A percentile compares a stretch with the other conserved stretches of the same genome.
phyloP scores from a whole-genome alignment of 129 eudicot genomes.

The Ambrosia artemisiifolia region DNA sequence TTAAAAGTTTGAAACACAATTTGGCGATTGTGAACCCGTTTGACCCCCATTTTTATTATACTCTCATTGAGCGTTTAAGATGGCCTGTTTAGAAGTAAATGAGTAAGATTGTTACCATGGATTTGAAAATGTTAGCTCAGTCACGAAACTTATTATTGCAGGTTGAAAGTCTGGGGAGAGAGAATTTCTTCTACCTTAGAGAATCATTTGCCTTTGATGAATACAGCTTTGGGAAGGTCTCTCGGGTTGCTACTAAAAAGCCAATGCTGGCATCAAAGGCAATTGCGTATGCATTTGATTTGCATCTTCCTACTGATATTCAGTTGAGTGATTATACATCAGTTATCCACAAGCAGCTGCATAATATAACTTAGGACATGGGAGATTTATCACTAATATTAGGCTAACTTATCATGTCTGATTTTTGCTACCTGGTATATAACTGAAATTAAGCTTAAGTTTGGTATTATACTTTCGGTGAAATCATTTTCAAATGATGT shows the following conservation, averaged over 20 bases:
- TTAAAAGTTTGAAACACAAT: too few relatives aligned
- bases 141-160: constrained; percentile 22
- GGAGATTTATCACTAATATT: background rate
- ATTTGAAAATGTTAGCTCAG: background rate
- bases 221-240: constrained; percentile 58
- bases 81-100: background rate
- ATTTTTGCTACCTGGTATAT: background rate
- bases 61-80: background rate
- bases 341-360: constrained; percentile 34
- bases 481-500: background rate
- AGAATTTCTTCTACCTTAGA: constrained; percentile 62
- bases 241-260: constrained; percentile 35
- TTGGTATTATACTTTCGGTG: background rate
- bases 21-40: background rate
- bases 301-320: constrained; percentile 55
- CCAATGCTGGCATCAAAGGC: constrained; percentile 58
- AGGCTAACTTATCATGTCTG: background rate
- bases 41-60: background rate
- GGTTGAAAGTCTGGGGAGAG: constrained; percentile 76
- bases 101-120: background rate
- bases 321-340: constrained; percentile 42
- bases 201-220: constrained; percentile 70
- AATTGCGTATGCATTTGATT: constrained; percentile 53
- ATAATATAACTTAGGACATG: constrained; percentile 8
- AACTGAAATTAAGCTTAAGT: background rate